A percentile compares a stretch with the other conserved stretches of the same genome.
Evolutionary conservation across 257 asterid genomes (phyloP).

Genomic region (Cynanchum wilfordii): DNA sequence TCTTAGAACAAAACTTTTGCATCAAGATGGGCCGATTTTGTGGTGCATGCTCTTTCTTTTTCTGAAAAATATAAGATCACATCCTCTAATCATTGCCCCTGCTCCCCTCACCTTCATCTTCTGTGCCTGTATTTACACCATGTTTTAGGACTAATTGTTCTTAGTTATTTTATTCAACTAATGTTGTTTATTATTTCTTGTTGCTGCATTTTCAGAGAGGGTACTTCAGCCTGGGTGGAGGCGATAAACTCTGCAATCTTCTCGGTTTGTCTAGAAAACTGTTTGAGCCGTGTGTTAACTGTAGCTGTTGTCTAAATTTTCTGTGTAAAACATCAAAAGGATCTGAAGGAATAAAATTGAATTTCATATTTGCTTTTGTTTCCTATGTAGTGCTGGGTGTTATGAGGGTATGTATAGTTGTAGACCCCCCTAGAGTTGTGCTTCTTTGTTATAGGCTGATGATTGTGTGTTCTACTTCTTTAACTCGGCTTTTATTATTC

Average conservation of each 20-base stretch:
- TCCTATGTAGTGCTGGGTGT: conserved; percentile 26
- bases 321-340: conserved; percentile 9
- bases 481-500: neutral
- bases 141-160: neutral
- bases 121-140: neutral
- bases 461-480: conserved; percentile 12
- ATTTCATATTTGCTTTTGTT: conserved; percentile 30
- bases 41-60: neutral
- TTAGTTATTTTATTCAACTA: neutral
- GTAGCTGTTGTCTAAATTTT: conserved; percentile 4
- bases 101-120: neutral
- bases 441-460: conserved; percentile 1
- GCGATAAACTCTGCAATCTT: conserved; percentile 44
- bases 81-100: neutral
- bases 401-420: conserved; percentile 43
- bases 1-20: neutral
- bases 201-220: conserved; percentile 49
- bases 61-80: neutral
- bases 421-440: conserved; percentile 29
- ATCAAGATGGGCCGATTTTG: neutral
- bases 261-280: conserved; percentile 9
- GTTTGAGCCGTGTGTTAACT: conserved; percentile 7
- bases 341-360: conserved; percentile 19
- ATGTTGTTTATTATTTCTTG: neutral
- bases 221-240: conserved; percentile 85